phyloP scores from a whole-genome alignment of 2,329 filamentous ascomycete genomes.

The Hymenoscyphus fraxineus region DNA sequence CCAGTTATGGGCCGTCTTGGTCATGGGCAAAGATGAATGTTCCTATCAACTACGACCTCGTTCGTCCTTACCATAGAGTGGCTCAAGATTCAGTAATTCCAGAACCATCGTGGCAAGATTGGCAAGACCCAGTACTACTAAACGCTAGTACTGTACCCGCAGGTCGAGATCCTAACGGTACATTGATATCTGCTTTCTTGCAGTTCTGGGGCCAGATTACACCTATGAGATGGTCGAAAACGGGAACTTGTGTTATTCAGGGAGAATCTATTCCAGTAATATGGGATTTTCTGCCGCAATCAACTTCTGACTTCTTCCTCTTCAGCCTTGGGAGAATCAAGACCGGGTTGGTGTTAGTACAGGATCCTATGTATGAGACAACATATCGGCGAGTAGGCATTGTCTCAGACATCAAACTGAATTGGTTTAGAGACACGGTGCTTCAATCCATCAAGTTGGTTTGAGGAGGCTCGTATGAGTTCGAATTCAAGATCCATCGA shows the following conservation, averaged over 20 bases:
- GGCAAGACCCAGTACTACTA: neutral
- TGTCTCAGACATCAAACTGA: neutral
- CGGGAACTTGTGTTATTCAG: conserved; percentile 1
- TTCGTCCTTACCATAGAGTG: neutral
- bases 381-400: conserved; percentile 1
- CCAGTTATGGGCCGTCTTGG: conserved; percentile 11
- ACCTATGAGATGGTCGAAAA: conserved; percentile 6
- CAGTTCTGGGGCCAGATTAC: conserved; percentile 7
- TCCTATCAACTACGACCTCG: conserved; percentile 10
- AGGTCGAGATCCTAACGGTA: conserved; percentile 11
- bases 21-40: conserved; percentile 12
- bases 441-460: neutral
- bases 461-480: neutral
- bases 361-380: neutral
- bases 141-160: conserved; percentile 4
- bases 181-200: conserved; percentile 9
- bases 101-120: neutral
- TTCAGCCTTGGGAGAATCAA: conserved; percentile 7
- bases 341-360: conserved; percentile 4
- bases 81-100: neutral
- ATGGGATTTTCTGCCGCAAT: conserved; percentile 12
- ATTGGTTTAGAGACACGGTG: neutral
- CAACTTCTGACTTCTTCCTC: neutral
- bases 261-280: conserved; percentile 1
- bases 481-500: too few species aligned